Evolutionary conservation across 306 rosid genomes (phyloP).

Genomic region (barrel medic (Medicago truncatula)): DNA sequence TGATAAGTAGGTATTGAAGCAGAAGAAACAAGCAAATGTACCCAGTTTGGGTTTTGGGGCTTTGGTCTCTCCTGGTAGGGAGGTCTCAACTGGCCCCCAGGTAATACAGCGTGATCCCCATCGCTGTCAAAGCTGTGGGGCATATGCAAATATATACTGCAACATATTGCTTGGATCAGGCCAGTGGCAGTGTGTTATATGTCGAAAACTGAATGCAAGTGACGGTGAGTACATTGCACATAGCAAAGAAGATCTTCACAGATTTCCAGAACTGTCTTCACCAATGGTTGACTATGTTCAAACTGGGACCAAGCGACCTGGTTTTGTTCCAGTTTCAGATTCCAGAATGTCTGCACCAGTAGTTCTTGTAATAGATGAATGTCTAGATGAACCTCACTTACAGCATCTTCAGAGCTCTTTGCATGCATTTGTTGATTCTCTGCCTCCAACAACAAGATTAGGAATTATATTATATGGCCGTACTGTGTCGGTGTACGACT

Average conservation of each 20-base stretch:
- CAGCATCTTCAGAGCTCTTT: slow-evolving; percentile 90
- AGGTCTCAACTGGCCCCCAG: slow-evolving; percentile 77
- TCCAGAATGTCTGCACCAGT: slow-evolving; percentile 91
- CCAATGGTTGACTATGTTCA: slow-evolving; percentile 86
- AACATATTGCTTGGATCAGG: slow-evolving; percentile 91
- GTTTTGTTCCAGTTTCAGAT: slow-evolving; percentile 92
- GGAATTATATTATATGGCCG: slow-evolving; percentile 91
- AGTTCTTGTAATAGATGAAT: slow-evolving; percentile 90
- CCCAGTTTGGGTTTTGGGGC: slow-evolving; percentile 99
- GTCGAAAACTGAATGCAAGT: slow-evolving; percentile 83
- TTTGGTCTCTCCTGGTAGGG: slow-evolving; percentile 91
- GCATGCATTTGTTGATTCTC: slow-evolving; percentile 96
- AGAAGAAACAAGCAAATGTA: slow-evolving; percentile 86
- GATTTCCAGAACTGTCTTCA: slow-evolving; percentile 88
- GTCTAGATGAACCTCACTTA: slow-evolving; percentile 93
- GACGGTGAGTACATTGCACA: slow-evolving; percentile 83
- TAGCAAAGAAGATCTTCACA: slow-evolving; percentile 75
- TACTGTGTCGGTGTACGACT: slow-evolving; percentile 88
- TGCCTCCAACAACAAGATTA: slow-evolving; percentile 80
- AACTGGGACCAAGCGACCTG: slow-evolving; percentile 92
- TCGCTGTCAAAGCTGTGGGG: slow-evolving; percentile 95
- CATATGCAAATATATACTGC: slow-evolving; percentile 86
- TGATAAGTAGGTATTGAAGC: slow-evolving; percentile 72
- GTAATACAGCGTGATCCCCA: slow-evolving; percentile 91
- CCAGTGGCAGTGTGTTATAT: slow-evolving; percentile 98